Evolutionary conservation across 1,139 yeast genomes (phyloP).

Genomic region (Geotrichum candidum): DNA sequence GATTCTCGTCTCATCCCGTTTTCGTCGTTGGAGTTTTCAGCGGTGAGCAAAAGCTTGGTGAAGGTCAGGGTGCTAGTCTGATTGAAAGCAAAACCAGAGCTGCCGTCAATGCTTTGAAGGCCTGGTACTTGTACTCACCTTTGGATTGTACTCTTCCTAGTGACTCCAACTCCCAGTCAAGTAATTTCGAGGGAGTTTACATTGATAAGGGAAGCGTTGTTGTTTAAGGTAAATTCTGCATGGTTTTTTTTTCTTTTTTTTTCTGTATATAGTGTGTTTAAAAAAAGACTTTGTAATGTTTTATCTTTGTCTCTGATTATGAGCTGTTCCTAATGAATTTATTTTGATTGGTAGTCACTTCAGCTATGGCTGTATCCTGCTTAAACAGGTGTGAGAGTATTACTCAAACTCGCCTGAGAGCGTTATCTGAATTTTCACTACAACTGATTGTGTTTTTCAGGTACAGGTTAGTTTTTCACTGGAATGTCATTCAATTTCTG

Average conservation of each 20-base stretch:
- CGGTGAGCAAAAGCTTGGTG: constrained; percentile 80
- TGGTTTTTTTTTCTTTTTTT: background rate
- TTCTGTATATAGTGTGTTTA: constrained; percentile 6
- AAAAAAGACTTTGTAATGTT: background rate
- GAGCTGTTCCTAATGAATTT: background rate
- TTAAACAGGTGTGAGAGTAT: background rate
- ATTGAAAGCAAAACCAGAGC: constrained; percentile 91
- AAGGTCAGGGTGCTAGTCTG: constrained; percentile 90
- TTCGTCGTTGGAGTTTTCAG: constrained; percentile 88
- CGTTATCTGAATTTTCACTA: no score
- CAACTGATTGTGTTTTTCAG: no score
- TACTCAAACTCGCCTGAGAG: no score
- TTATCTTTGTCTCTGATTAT: background rate
- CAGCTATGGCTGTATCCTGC: background rate
- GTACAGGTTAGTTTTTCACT: no score
- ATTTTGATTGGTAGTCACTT: background rate
- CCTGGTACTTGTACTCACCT: constrained; percentile 51
- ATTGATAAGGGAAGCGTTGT: constrained; percentile 43
- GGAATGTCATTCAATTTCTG: no score
- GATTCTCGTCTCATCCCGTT: constrained; percentile 76
- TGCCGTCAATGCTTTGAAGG: constrained; percentile 81
- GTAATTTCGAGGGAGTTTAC: constrained; percentile 31
- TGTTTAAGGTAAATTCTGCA: constrained; percentile 28
- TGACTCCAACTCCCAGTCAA: constrained; percentile 40
- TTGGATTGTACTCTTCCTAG: constrained; percentile 56